Conservation (phyloP, 306 rosid species). For the Malus orientalis region DNA sequence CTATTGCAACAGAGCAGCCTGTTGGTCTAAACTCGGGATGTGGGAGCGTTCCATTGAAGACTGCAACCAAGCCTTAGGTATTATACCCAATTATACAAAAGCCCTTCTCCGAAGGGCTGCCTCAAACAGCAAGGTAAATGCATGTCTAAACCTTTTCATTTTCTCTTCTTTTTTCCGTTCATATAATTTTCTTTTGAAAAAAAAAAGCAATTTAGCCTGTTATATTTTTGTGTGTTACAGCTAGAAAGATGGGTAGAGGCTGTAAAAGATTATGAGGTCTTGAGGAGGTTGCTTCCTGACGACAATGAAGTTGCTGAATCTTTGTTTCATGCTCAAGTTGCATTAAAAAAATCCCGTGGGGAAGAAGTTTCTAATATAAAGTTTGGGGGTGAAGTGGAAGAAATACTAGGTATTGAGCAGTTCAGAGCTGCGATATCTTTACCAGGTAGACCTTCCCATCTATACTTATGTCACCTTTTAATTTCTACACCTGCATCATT, state of each 20-base stretch:
- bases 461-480: neutral
- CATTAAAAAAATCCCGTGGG: conserved; percentile 86
- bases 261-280: conserved; percentile 61
- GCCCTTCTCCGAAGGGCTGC: conserved; percentile 98
- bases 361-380: conserved; percentile 77
- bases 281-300: conserved; percentile 68
- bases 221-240: conserved; percentile 34
- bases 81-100: conserved; percentile 75
- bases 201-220: neutral
- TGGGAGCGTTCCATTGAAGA: conserved; percentile 89
- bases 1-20: conserved; percentile 90
- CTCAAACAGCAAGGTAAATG: conserved; percentile 66
- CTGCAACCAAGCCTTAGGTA: conserved; percentile 65
- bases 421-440: conserved; percentile 68
- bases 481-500: neutral
- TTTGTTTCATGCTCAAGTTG: conserved; percentile 73
- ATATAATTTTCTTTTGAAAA: neutral
- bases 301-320: conserved; percentile 85
- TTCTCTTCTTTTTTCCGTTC: neutral
- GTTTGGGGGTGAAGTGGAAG: conserved; percentile 89
- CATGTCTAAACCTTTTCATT: neutral
- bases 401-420: conserved; percentile 68
- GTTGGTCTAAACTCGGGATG: conserved; percentile 89
- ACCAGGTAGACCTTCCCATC: conserved; percentile 39
- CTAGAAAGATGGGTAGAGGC: conserved; percentile 91